Percentiles rank a stretch among this genome's conserved stretches.
Conservation (phyloP, 78 protist genomes). For the Dictyostelium discoideum region dicty_2.7 NC_007090.3:600501-601000, state of each 20-base stretch:
- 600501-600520: not conserved
- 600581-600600: slow-evolving; percentile 32
- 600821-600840: slow-evolving; percentile 79
- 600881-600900: slow-evolving; percentile 73
- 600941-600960: slow-evolving; percentile 81
- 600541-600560: not conserved
- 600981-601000: slow-evolving; percentile 64
- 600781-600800: slow-evolving; percentile 78
- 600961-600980: slow-evolving; percentile 71
- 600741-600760: slow-evolving; percentile 72
- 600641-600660: not conserved
- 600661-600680: not conserved
- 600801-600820: slow-evolving; percentile 61
- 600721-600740: slow-evolving; percentile 74
- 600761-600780: slow-evolving; percentile 60
- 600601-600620: slow-evolving; percentile 1
- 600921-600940: slow-evolving; percentile 81
- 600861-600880: slow-evolving; percentile 71
- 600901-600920: slow-evolving; percentile 77
- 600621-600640: not conserved
- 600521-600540: not conserved
- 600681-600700: not conserved
- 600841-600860: slow-evolving; percentile 65
- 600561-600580: not conserved
- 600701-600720: slow-evolving; percentile 50